A percentile compares a stretch with the other conserved stretches of the same genome.
Conservation (phyloP, 2,329 filamentous ascomycete species). For the Ampelomyces quisqualis region DNA sequence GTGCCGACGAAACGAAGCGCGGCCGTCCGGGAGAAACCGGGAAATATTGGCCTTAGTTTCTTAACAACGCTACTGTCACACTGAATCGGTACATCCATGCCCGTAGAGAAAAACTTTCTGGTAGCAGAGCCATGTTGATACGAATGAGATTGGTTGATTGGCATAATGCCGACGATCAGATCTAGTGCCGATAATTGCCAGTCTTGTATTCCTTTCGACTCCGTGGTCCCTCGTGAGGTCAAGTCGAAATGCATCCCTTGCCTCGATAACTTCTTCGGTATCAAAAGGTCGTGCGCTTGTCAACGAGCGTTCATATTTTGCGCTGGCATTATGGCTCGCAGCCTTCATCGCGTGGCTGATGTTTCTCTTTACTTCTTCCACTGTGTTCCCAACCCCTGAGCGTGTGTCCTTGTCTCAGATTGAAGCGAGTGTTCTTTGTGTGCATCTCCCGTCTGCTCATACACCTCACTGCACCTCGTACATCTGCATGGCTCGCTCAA, state of each 20-base stretch:
- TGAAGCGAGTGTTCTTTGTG: constrained; percentile 9
- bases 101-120: too few relatives aligned
- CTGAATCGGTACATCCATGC: too few relatives aligned
- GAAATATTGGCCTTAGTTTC: not conserved
- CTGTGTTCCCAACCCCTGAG: constrained; percentile 1
- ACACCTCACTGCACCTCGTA: constrained; percentile 45
- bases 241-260: too few relatives aligned
- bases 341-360: constrained; percentile 12
- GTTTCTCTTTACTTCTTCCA: constrained; percentile 3
- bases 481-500: constrained; percentile 48
- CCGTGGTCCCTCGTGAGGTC: too few relatives aligned
- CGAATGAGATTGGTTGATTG: not conserved
- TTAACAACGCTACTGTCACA: not conserved
- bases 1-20: constrained; percentile 2
- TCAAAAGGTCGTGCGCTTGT: not conserved
- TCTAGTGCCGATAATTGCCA: not conserved
- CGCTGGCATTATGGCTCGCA: constrained; percentile 14
- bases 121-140: too few relatives aligned
- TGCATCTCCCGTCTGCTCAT: constrained; percentile 1
- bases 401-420: constrained; percentile 3
- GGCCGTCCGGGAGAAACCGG: constrained; percentile 8
- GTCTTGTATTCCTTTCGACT: not conserved
- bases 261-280: too few relatives aligned
- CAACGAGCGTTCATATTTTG: not conserved
- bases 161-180: not conserved